Conservation (phyloP, 2,329 filamentous ascomycete species). For the Paraconiothyrium brasiliense region DNA sequence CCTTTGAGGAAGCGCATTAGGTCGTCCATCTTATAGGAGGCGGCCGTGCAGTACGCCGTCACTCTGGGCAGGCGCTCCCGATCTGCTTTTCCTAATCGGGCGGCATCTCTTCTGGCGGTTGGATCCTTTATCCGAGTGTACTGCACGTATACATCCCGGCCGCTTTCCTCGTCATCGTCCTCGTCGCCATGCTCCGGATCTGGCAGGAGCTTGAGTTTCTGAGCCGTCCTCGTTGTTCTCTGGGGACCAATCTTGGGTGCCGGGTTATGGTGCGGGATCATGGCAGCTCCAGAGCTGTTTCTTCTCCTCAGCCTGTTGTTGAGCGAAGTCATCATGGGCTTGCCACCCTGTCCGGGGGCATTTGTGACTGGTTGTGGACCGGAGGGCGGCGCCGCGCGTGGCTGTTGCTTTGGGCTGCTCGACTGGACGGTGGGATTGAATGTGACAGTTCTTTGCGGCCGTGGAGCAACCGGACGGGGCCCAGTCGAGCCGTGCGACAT, state of each 20-base stretch:
- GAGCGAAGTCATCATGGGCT: constrained; percentile 71
- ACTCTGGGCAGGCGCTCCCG: constrained; percentile 86
- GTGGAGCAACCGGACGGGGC: constrained; percentile 36
- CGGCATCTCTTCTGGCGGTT: constrained; percentile 89
- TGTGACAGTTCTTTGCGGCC: constrained; percentile 72
- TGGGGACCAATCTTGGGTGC: constrained; percentile 87
- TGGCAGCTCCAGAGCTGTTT: constrained; percentile 78
- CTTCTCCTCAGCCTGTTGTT: constrained; percentile 88
- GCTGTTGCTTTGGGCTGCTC: constrained; percentile 52
- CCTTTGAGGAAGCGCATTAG: constrained; percentile 92
- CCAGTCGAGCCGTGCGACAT: constrained; percentile 36
- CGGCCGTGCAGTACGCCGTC: constrained; percentile 95
- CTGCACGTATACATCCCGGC: constrained; percentile 95
- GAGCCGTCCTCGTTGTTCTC: constrained; percentile 90
- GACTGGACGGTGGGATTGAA: constrained; percentile 73
- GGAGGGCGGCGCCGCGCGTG: constrained; percentile 41
- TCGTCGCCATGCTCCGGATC: constrained; percentile 86
- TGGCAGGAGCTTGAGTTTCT: constrained; percentile 96
- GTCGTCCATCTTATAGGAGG: constrained; percentile 88
- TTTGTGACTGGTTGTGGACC: constrained; percentile 38
- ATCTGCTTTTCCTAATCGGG: constrained; percentile 91
- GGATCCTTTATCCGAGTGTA: constrained; percentile 98
- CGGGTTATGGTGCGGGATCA: constrained; percentile 53
- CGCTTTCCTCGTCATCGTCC: constrained; percentile 83
- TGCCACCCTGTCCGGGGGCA: constrained; percentile 50